Evolutionary conservation across 257 asterid genomes (phyloP), one percentile per base, ranked within the genome.

Genomic region (Petrea volubilis): DNA sequence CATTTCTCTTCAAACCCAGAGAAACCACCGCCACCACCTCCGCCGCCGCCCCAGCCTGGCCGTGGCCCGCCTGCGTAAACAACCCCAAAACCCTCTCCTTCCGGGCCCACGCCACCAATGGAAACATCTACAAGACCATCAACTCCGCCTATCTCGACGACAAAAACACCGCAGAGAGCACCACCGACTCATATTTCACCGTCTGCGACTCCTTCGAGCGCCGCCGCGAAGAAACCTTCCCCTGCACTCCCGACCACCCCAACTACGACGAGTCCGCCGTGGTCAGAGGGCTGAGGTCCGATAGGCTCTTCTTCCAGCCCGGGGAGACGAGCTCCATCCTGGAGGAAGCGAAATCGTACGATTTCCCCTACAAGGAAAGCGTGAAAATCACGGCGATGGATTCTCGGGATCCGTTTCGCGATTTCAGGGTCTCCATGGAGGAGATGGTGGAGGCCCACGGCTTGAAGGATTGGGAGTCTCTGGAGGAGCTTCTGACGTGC

Each of bases 361-460:
- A 24, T 9, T 41, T 59, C 12, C 81, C 83, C 7, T 74, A 75
- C 23, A 56, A 67, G 12, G 84, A 57, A 4, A 63, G 77, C 57
- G 80, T 72, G n/a, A 55, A 67, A 5, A 31, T 73, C 10, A 41
- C 67, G 77, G 83, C 73, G 2, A 61, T 83, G 70, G 85, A 81
- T 27, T 82, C 87, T 5, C 2, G 11, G 14, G 82, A 88, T 53
- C 96, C 90, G 10, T 77, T 73, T 60, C 6, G 10, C 34, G 88
- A 84, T 61, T 88, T 86, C 79, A 64, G 86, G 65, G 82, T 47
- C 0, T 86, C 96, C 28, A 88, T 88, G 89, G 85, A 61, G 78
- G 92, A 86, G 71, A 84, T 88, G 87, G 85, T 88, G 72, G 87
- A 64, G 57, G 81, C 85, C 18, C 79, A 82, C 36, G 83, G 75